phyloP scores from a whole-genome alignment of 352 stramenopile species.

The Phytophthora multivora region DNA sequence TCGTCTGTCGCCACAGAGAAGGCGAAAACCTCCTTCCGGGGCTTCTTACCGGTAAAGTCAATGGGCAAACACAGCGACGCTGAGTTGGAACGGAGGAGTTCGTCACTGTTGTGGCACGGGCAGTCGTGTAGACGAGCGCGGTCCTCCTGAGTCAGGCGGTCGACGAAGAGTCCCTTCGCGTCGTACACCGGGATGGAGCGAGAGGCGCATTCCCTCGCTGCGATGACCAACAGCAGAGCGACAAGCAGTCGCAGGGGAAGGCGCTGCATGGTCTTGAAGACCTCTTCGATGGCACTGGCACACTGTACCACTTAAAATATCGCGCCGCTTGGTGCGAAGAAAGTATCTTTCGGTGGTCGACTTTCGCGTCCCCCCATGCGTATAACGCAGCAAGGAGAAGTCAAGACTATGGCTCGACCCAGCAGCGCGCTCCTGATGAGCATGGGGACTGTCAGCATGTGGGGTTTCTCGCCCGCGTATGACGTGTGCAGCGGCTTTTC shows the following conservation, averaged over 20 bases:
- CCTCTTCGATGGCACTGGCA: slow-evolving; percentile 3
- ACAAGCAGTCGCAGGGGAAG: slow-evolving; percentile 1
- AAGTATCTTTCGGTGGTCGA: slow-evolving; percentile 26
- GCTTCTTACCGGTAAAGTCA: slow-evolving; percentile 15
- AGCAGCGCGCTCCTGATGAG: slow-evolving; percentile 71
- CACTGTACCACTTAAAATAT: slow-evolving; percentile 26
- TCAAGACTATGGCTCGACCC: slow-evolving; percentile 47
- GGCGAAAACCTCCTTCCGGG: slow-evolving; percentile 72
- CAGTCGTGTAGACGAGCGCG: slow-evolving; percentile 42
- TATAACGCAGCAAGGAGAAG: neutral
- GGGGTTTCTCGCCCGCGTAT: slow-evolving; percentile 83
- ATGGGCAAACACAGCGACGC: slow-evolving; percentile 66
- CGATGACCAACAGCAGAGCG: slow-evolving; percentile 19
- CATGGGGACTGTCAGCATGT: slow-evolving; percentile 86
- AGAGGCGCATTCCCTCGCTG: slow-evolving; percentile 2
- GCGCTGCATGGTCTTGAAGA: slow-evolving; percentile 11
- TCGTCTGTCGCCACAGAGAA: slow-evolving; percentile 71
- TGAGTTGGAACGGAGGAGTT: neutral
- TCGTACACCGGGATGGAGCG: slow-evolving; percentile 27
- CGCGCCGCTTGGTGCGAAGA: slow-evolving; percentile 20
- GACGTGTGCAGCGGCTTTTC: slow-evolving; percentile 46
- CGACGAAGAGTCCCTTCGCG: slow-evolving; percentile 8
- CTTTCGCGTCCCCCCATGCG: slow-evolving; percentile 19
- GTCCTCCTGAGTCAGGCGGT: slow-evolving; percentile 40
- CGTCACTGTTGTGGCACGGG: slow-evolving; percentile 41